Evolutionary conservation across 768 basidiomycete species (phyloP).

Genomic region (Cystofilobasidium macerans): DNA sequence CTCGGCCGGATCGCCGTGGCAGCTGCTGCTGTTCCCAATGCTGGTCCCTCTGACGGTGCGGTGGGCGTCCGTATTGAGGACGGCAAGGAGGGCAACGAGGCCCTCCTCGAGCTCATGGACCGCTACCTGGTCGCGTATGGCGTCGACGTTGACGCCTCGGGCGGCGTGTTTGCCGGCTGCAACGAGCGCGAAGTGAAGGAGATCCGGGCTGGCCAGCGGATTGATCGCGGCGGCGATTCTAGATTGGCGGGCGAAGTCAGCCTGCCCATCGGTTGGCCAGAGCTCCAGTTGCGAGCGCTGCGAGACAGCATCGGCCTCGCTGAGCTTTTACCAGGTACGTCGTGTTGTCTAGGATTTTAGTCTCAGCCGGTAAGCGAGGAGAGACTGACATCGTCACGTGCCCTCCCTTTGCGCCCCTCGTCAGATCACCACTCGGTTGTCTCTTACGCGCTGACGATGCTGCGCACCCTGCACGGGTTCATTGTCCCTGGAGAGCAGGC

Average conservation of each 20-base stretch:
- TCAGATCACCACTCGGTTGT: slow-evolving; percentile 75
- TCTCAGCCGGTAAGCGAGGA: neutral
- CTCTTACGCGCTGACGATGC: slow-evolving; percentile 75
- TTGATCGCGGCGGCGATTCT: neutral
- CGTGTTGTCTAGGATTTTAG: neutral
- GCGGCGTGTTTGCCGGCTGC: slow-evolving; percentile 6
- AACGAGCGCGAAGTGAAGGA: slow-evolving; percentile 10
- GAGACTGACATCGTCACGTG: neutral
- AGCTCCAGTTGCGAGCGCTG: slow-evolving; percentile 84
- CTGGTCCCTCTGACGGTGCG: slow-evolving; percentile 43
- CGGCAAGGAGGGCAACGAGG: slow-evolving; percentile 62
- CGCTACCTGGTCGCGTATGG: slow-evolving; percentile 70
- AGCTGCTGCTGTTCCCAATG: slow-evolving; percentile 35
- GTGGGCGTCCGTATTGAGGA: slow-evolving; percentile 66
- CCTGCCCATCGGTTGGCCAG: slow-evolving; percentile 76
- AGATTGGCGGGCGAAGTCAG: slow-evolving; percentile 32
- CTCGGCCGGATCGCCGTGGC: slow-evolving; percentile 51
- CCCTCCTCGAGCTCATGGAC: slow-evolving; percentile 52
- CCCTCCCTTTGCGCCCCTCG: slow-evolving; percentile 10
- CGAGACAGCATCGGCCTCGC: slow-evolving; percentile 84
- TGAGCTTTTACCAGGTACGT: slow-evolving; percentile 75
- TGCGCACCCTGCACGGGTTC: slow-evolving; percentile 59
- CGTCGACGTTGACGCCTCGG: slow-evolving; percentile 49
- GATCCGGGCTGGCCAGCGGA: slow-evolving; percentile 41
- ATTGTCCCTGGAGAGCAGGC: slow-evolving; percentile 67